Conservation (phyloP, 1,284 basidiomycete species). For the Omphalotus olearius region DNA sequence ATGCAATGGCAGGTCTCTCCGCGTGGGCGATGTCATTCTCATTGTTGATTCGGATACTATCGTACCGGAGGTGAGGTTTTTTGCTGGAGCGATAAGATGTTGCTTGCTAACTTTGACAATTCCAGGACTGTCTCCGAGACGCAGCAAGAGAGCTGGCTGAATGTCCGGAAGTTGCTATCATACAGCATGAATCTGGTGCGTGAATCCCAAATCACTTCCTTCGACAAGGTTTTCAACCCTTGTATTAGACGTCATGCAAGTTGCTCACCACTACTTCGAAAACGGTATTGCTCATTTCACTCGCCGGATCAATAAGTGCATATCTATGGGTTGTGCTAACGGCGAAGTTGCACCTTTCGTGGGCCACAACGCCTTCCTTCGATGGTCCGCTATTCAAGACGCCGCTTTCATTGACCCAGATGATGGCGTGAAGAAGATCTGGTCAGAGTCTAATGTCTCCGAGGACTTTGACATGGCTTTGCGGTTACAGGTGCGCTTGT, state of each 20-base stretch:
- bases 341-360: constrained; percentile 85
- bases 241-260: constrained; percentile 70
- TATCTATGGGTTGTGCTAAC: constrained; percentile 42
- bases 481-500: constrained; percentile 48
- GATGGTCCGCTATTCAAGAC: constrained; percentile 83
- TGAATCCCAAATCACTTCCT: background rate
- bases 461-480: constrained; percentile 80
- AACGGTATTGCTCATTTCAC: constrained; percentile 83
- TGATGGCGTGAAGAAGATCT: constrained; percentile 68
- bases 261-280: constrained; percentile 83
- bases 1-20: constrained; percentile 50
- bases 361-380: constrained; percentile 85
- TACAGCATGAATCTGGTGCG: constrained; percentile 76
- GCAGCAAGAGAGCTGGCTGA: constrained; percentile 77
- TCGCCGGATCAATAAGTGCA: constrained; percentile 53
- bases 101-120: background rate
- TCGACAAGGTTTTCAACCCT: background rate
- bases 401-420: constrained; percentile 66
- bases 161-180: constrained; percentile 77
- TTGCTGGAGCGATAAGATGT: background rate
- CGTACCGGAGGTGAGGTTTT: constrained; percentile 57
- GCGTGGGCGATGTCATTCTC: constrained; percentile 62
- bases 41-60: constrained; percentile 83
- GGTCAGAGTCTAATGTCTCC: constrained; percentile 82
- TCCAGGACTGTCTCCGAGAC: constrained; percentile 76